Evolutionary conservation across 169 alveolate species (phyloP).

Genomic region (Babesia caballi): DNA sequence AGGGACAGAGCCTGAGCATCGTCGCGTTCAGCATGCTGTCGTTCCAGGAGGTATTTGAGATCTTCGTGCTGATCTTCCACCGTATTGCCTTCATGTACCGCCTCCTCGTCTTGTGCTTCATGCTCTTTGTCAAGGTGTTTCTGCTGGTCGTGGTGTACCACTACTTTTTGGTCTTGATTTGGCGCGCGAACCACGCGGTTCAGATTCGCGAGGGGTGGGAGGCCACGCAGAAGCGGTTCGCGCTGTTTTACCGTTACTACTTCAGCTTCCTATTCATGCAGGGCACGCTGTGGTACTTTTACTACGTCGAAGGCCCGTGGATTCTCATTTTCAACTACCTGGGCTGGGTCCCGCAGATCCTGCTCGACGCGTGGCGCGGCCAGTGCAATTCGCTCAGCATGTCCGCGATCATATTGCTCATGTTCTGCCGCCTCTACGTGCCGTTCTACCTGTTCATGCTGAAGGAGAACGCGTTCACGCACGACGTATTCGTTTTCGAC

Average conservation of each 20-base stretch:
- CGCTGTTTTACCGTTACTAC: constrained; percentile 62
- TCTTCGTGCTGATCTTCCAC: constrained; percentile 67
- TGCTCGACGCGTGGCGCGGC: constrained; percentile 78
- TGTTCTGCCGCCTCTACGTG: constrained; percentile 61
- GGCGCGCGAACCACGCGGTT: constrained; percentile 73
- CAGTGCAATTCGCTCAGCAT: constrained; percentile 64
- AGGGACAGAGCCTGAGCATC: constrained; percentile 54
- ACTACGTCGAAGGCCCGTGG: constrained; percentile 49
- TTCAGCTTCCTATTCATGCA: constrained; percentile 38
- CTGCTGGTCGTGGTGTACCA: constrained; percentile 68
- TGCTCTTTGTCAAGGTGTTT: constrained; percentile 62
- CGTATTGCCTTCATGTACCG: constrained; percentile 36
- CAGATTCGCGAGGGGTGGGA: constrained; percentile 74
- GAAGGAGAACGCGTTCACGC: constrained; percentile 65
- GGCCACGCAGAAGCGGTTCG: constrained; percentile 63
- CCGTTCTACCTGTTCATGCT: constrained; percentile 70
- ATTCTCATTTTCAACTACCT: constrained; percentile 52
- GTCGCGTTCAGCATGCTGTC: constrained; percentile 63
- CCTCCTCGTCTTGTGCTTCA: constrained; percentile 25
- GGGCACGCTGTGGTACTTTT: constrained; percentile 35
- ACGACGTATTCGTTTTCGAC: constrained; percentile 57
- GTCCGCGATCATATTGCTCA: constrained; percentile 34
- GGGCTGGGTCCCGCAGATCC: constrained; percentile 79
- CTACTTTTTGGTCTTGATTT: constrained; percentile 65
- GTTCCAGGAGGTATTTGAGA: constrained; percentile 68